A percentile compares a stretch with the other conserved stretches of the same genome.
phyloP scores from a whole-genome alignment of 495 filamentous ascomycete genomes.

The Tuber brumale region DNA sequence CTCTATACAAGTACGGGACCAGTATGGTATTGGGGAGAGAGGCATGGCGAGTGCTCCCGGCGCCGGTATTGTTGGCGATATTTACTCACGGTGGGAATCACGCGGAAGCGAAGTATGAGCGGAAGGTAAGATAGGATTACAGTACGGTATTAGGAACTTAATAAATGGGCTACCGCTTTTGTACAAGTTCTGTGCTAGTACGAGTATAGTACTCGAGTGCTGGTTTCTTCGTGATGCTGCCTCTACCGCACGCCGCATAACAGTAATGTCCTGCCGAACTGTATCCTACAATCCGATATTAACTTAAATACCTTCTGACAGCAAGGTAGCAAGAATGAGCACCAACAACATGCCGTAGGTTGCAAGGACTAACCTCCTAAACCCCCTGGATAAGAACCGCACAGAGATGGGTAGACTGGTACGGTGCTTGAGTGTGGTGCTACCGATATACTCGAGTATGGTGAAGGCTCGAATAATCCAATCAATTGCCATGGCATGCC shows the following conservation, averaged over 20 bases:
- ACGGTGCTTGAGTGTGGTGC: no score
- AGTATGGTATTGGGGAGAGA: not conserved
- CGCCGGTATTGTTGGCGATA: not conserved
- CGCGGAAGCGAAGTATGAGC: not conserved
- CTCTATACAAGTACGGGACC: not conserved
- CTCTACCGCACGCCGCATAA: not conserved
- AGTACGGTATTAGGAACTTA: not conserved
- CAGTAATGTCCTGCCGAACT: not conserved
- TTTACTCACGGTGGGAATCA: not conserved
- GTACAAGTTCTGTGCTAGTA: not conserved
- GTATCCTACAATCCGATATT: not conserved
- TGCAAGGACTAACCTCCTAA: not conserved
- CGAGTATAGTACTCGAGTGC: no score
- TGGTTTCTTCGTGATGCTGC: no score
- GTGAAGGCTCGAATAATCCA: not conserved
- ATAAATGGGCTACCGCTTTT: not conserved
- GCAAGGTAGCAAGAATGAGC: not conserved
- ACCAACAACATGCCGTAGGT: not conserved
- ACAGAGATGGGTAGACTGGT: not conserved
- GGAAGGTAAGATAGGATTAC: not conserved
- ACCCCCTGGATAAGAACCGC: not conserved
- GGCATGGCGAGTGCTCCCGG: not conserved
- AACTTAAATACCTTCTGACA: not conserved
- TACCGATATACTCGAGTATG: not conserved
- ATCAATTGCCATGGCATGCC: not conserved